These are phyloP conservation scores for Lactarius sp. DNA, from an alignment of 768 basidiomycete genomes.

Conservation along the genomic window DNA sequence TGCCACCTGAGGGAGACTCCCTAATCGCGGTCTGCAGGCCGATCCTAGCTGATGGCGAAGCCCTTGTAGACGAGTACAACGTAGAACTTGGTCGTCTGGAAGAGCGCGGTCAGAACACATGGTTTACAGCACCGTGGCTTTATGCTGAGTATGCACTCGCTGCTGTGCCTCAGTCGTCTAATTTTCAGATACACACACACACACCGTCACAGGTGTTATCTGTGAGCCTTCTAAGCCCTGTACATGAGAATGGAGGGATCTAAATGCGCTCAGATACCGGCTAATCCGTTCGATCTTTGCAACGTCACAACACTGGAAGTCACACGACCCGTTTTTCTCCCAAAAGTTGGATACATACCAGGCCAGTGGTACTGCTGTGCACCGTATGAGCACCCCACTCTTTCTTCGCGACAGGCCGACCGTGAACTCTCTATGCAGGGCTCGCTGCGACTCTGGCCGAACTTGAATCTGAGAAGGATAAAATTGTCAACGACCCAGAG, in stretches of 20 bases:
- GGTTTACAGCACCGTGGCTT: constrained; percentile 96
- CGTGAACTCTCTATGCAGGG: constrained; percentile 39
- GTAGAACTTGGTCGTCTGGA: constrained; percentile 53
- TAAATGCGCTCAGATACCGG: constrained; percentile 60
- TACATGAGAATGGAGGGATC: not conserved
- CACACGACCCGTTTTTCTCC: constrained; percentile 75
- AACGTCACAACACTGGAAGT: constrained; percentile 61
- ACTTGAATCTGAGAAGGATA: constrained; percentile 47
- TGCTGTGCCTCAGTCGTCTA: not conserved
- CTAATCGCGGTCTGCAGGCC: constrained; percentile 39
- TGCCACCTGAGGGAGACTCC: not conserved
- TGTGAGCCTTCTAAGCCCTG: constrained; percentile 38
- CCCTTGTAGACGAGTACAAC: constrained; percentile 73
- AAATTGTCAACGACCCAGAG: constrained; percentile 42
- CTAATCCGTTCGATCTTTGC: constrained; percentile 70
- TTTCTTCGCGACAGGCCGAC: not conserved
- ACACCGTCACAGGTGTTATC: constrained; percentile 53
- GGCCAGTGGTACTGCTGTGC: constrained; percentile 70
- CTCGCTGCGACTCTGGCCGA: constrained; percentile 70
- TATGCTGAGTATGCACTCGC: constrained; percentile 73
- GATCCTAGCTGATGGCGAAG: constrained; percentile 71
- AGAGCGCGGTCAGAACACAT: constrained; percentile 52
- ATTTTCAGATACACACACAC: not conserved
- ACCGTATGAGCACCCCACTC: constrained; percentile 47
- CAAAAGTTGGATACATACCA: constrained; percentile 82